Percentiles rank a stretch among this genome's conserved stretches.
These are phyloP conservation scores for Ophidiomyces ophidiicola DNA, from an alignment of 2,329 filamentous ascomycete genomes.

Conservation along the genomic window DNA sequence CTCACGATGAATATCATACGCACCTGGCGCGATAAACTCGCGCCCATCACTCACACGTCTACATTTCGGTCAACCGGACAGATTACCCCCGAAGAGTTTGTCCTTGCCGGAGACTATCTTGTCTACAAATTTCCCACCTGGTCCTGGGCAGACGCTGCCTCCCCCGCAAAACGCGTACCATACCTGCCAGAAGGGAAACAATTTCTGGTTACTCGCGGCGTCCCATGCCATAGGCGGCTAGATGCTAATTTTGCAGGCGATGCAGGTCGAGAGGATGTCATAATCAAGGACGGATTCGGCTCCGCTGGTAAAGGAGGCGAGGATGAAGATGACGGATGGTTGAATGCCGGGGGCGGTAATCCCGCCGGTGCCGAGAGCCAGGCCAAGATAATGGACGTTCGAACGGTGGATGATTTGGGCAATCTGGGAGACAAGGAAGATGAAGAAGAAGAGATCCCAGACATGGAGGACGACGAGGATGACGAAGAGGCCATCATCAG, in stretches of 20 bases:
- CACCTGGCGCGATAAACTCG: constrained; percentile 80
- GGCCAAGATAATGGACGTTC: constrained; percentile 64
- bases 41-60: constrained; percentile 76
- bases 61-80: constrained; percentile 90
- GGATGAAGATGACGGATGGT: constrained; percentile 75
- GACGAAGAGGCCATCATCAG: constrained; percentile 91
- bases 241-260: constrained; percentile 89
- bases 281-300: constrained; percentile 65
- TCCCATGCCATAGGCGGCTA: constrained; percentile 82
- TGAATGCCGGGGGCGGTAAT: constrained; percentile 68
- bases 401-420: constrained; percentile 79
- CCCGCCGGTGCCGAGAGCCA: constrained; percentile 53
- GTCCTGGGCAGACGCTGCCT: constrained; percentile 86
- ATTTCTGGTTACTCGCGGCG: constrained; percentile 85
- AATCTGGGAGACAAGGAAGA: constrained; percentile 65
- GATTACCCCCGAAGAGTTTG: constrained; percentile 94
- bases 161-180: constrained; percentile 61
- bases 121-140: constrained; percentile 99
- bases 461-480: constrained; percentile 96
- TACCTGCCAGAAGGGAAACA: constrained; percentile 86
- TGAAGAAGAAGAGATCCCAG: constrained; percentile 69
- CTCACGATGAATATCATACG: constrained; percentile 72
- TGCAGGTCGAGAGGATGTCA: constrained; percentile 70
- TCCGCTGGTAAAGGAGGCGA: constrained; percentile 35
- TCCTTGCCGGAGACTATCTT: constrained; percentile 89